These are phyloP conservation scores for Panaeolus papilionaceus DNA, from an alignment of 768 basidiomycete genomes.

Conservation along the genomic window DNA sequence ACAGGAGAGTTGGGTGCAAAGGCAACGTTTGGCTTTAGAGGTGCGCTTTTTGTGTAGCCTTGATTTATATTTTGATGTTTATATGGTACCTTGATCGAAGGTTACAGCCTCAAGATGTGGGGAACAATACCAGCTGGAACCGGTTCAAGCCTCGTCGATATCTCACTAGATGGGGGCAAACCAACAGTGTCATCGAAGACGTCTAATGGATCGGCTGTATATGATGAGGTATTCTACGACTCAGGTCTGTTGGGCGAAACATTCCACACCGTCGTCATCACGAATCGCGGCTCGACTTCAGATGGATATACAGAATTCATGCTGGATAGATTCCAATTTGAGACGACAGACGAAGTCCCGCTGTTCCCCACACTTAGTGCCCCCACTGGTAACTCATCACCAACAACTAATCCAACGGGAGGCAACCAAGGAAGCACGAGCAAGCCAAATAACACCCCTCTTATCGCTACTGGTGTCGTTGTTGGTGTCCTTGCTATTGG, in stretches of 20 bases:
- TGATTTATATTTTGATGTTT: not conserved
- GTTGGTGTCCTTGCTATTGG: not conserved
- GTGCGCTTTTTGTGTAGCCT: constrained; percentile 1
- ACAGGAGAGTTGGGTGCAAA: constrained; percentile 28
- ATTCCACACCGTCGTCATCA: constrained; percentile 27
- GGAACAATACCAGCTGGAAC: constrained; percentile 30
- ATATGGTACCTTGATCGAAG: constrained; percentile 11
- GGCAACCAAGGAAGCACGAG: not conserved
- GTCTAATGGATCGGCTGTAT: constrained; percentile 27
- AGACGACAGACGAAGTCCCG: constrained; percentile 24
- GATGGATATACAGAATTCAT: constrained; percentile 27
- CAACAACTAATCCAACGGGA: not conserved
- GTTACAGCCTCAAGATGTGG: constrained; percentile 27
- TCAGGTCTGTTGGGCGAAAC: constrained; percentile 22
- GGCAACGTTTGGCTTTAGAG: constrained; percentile 33
- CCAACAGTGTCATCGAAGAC: constrained; percentile 21
- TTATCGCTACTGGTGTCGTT: not conserved
- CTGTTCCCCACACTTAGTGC: not conserved
- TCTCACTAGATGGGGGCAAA: constrained; percentile 25
- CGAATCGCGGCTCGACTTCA: constrained; percentile 24
- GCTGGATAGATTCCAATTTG: constrained; percentile 30
- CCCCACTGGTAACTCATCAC: not conserved
- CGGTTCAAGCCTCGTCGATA: constrained; percentile 22
- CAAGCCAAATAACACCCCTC: not conserved
- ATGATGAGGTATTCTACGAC: constrained; percentile 24